Evolutionary conservation across 2,329 filamentous ascomycete genomes (phyloP).

Genomic region (Sordariomycetes sp.): DNA sequence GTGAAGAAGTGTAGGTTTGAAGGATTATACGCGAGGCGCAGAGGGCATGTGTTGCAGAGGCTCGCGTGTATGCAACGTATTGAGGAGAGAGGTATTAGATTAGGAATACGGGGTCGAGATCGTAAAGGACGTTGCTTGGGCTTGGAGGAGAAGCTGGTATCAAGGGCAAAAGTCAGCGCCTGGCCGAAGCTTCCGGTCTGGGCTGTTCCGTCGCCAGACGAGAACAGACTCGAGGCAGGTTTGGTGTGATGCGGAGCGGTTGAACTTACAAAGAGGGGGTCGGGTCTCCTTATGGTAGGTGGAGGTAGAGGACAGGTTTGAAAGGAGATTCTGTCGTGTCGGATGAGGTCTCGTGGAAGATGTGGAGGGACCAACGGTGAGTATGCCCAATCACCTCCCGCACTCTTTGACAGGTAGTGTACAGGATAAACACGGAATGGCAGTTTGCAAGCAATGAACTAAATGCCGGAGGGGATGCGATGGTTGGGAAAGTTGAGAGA

Average conservation of each 20-base stretch:
- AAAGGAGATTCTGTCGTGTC: not conserved
- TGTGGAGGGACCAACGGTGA: not conserved
- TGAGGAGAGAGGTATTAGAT: not conserved
- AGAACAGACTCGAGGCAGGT: not conserved
- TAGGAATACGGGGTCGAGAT: not conserved
- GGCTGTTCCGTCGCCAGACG: not conserved
- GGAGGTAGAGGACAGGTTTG: not conserved
- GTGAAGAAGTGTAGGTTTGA: constrained; percentile 12
- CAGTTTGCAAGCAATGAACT: not conserved
- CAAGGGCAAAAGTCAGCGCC: not conserved
- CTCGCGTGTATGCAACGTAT: not conserved
- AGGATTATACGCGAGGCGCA: not conserved
- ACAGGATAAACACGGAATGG: not conserved
- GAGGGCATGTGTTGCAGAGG: constrained; percentile 8
- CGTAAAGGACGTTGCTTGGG: not conserved
- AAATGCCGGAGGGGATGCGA: not conserved
- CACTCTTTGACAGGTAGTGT: not conserved
- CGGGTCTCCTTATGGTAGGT: not conserved
- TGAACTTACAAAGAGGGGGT: not conserved
- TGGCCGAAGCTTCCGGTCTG: not conserved
- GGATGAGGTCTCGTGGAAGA: not conserved
- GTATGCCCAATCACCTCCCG: not conserved
- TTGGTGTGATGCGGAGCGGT: not conserved
- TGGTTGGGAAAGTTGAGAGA: not conserved
- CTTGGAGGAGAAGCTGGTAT: not conserved